These are phyloP conservation scores for Dendrothele bispora DNA, from an alignment of 768 basidiomycete genomes.

Conservation along the genomic window DNA sequence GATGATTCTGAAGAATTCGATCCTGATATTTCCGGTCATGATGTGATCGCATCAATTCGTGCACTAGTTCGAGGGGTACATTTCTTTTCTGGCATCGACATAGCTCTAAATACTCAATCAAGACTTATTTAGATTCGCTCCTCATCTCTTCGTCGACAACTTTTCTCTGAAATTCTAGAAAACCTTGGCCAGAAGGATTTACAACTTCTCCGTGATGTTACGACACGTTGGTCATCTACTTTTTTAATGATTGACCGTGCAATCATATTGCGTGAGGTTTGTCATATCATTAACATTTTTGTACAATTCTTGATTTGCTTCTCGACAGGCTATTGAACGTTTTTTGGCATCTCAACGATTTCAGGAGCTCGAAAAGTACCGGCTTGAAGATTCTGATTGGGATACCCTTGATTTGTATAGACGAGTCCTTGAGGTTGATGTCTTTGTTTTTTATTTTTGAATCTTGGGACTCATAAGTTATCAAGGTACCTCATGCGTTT, in stretches of 20 bases:
- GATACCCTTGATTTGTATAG: slow-evolving; percentile 18
- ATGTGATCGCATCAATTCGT: slow-evolving; percentile 12
- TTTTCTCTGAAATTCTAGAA: slow-evolving; percentile 11
- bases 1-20: neutral
- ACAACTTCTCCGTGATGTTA: slow-evolving; percentile 29
- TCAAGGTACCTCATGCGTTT: slow-evolving; percentile 14
- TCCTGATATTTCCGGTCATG: too few relatives aligned
- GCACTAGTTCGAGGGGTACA: slow-evolving; percentile 14
- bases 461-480: neutral
- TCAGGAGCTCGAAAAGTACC: slow-evolving; percentile 21
- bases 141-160: slow-evolving; percentile 13
- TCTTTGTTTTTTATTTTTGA: neutral
- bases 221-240: slow-evolving; percentile 32
- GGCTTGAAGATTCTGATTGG: slow-evolving; percentile 25
- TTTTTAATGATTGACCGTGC: slow-evolving; percentile 27
- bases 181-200: slow-evolving; percentile 13
- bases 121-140: slow-evolving; percentile 10
- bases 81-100: neutral
- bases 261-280: slow-evolving; percentile 22
- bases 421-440: slow-evolving; percentile 24
- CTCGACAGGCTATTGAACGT: slow-evolving; percentile 23
- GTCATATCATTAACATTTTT: slow-evolving; percentile 8
- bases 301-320: slow-evolving; percentile 2
- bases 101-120: neutral
- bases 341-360: slow-evolving; percentile 20